Evolutionary conservation across 805 yeast genomes (phyloP).

Genomic region (Danielia reshetovae): DNA sequence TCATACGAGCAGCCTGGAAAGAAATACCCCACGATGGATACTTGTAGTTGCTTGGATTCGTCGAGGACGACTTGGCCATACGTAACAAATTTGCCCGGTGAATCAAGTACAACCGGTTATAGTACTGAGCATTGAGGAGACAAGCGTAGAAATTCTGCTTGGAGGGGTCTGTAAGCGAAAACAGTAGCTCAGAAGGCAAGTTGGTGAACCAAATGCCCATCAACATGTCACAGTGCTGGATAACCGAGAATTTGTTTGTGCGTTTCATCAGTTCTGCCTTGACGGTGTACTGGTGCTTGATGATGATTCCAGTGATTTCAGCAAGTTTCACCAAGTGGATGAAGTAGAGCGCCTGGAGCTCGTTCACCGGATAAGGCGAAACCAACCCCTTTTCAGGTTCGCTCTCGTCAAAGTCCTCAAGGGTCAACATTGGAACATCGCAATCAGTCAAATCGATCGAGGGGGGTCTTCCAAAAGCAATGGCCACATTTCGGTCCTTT

Average conservation of each 20-base stretch:
- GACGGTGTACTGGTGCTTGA: conserved; percentile 67
- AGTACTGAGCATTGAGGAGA: conserved; percentile 63
- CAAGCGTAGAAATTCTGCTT: conserved; percentile 57
- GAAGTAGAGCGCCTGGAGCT: conserved; percentile 51
- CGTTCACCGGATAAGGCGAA: conserved; percentile 43
- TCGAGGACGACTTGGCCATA: conserved; percentile 40
- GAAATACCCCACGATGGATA: conserved; percentile 80
- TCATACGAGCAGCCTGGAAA: conserved; percentile 76
- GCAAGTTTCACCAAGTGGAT: conserved; percentile 63
- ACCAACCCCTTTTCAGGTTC: conserved; percentile 34
- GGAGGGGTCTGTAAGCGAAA: conserved; percentile 51
- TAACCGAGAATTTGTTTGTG: conserved; percentile 39
- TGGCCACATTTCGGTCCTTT: conserved; percentile 65
- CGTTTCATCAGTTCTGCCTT: conserved; percentile 55
- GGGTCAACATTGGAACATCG: conserved; percentile 67
- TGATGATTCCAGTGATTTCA: conserved; percentile 66
- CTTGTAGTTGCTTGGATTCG: conserved; percentile 40
- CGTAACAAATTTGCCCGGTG: conserved; percentile 65
- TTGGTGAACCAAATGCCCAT: conserved; percentile 74
- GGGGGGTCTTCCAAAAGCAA: conserved; percentile 72
- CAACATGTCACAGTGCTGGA: conserved; percentile 69
- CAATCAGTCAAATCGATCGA: conserved; percentile 68
- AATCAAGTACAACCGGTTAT: conserved; percentile 64
- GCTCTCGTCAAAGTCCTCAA: conserved; percentile 61
- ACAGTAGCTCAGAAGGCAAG: conserved; percentile 59